Conservation (phyloP, 352 stramenopile species). For the Blastocystis hominis region DNA sequence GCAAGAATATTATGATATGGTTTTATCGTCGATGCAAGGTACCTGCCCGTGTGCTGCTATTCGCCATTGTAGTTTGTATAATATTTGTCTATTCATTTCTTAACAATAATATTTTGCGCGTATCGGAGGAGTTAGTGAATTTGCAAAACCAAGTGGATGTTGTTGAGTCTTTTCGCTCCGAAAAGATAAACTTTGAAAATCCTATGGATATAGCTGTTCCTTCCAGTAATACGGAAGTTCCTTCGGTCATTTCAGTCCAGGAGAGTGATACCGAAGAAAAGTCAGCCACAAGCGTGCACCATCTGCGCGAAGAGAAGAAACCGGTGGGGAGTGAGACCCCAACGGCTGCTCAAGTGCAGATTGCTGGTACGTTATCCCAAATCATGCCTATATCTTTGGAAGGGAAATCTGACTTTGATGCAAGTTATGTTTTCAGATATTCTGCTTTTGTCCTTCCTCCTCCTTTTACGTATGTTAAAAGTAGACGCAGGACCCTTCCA, state of each 20-base stretch:
- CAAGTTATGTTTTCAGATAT: background rate
- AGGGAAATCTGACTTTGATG: background rate
- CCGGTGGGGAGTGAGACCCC: background rate
- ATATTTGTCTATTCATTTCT: conserved; percentile 4
- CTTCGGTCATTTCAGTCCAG: background rate
- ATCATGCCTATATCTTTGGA: background rate
- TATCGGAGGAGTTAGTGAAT: conserved; percentile 18
- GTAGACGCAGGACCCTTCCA: background rate
- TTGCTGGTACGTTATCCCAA: background rate
- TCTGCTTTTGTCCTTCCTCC: conserved; percentile 15
- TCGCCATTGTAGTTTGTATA: background rate
- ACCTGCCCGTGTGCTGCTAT: background rate
- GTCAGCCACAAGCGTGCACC: background rate
- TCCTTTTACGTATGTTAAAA: conserved; percentile 2
- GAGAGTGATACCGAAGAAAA: background rate
- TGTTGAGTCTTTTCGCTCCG: background rate
- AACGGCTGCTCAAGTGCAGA: background rate
- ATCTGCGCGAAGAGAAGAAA: background rate
- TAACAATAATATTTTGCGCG: background rate
- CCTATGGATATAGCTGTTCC: no score
- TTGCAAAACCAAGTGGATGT: conserved; percentile 1
- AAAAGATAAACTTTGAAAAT: background rate
- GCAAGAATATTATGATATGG: background rate
- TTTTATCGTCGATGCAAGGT: background rate
- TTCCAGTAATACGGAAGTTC: no score